Evolutionary conservation across 768 basidiomycete genomes (phyloP), one percentile per base, ranked within the genome.

Genomic region (Sarcomyxa edulis): DNA sequence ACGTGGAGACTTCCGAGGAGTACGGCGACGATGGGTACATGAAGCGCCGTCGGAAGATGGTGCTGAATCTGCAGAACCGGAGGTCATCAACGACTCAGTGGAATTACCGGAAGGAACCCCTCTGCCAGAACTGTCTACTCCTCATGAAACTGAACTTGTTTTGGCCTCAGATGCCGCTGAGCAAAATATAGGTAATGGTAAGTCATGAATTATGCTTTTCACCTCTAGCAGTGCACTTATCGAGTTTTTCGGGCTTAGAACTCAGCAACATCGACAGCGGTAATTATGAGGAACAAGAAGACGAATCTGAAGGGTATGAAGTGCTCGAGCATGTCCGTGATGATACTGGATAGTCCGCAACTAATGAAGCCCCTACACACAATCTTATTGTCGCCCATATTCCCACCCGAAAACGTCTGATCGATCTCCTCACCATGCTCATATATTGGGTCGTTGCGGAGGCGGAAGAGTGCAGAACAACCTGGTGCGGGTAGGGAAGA

Each of bases 11-110:
- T 23, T 42, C 45, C 11, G 45, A 48, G 4, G 48, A 42, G 21
- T 40, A 48, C 11, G 50, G 45, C 8, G 45, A 44, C 7, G 44
- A 46, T 16, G 35, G 41, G 19, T 44, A 21, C 19, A 6, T 32
- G 33, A 24, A 15, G 32, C 6, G 33, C 40, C 30, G 12, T 21
- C 20, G 19, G 34, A 31, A 22, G 32, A 34, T 15, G 18, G 12
- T 14, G 43, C 9, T 29, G 37, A 39, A 12, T 12, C 12, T 14
- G 7, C 8, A 18, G 35, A 28, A 8, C 27, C 16, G 25, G 33
- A 31, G 18, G 18, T 23, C 15, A 18, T 14, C 24, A 12, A 32
- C 5, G 9, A 10, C n/a, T 32, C 35, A 9, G n/a, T 6, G 24
- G 35, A 38, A 10, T 37, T 25, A 18, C 22, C 29, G 25, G 33